Evolutionary conservation across 108 stramenopile species (phyloP).

Genomic region (Nitzschia putrida): DNA sequence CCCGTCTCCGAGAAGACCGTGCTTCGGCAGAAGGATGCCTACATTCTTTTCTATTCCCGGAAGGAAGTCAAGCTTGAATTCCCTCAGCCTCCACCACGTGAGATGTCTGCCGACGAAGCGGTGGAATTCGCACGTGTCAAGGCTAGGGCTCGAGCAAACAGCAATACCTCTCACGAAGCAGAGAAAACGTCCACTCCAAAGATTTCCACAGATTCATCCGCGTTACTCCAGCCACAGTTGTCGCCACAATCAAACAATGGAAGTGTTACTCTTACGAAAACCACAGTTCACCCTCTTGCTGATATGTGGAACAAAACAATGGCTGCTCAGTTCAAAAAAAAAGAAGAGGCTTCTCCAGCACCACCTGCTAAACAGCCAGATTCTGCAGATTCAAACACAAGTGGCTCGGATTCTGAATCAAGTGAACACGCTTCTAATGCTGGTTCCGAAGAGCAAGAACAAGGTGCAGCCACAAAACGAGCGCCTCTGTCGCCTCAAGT

Average conservation of each 20-base stretch:
- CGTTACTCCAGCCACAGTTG: background rate
- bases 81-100: conserved; percentile 53
- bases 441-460: background rate
- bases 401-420: no score
- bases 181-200: background rate
- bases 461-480: background rate
- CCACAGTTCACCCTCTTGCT: conserved; percentile 9
- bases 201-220: background rate
- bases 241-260: background rate
- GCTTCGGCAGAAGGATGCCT: conserved; percentile 69
- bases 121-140: conserved; percentile 36
- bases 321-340: conserved; percentile 10
- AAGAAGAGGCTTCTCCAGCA: background rate
- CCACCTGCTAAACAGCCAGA: background rate
- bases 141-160: conserved; percentile 44
- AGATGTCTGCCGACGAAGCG: conserved; percentile 53
- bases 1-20: conserved; percentile 73
- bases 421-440: background rate
- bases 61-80: conserved; percentile 80
- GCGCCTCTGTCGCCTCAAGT: background rate
- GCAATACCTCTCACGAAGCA: conserved; percentile 8
- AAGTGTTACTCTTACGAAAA: background rate
- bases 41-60: conserved; percentile 78
- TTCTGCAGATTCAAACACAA: no score
- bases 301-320: conserved; percentile 10